Conservation (phyloP, 805 yeast genomes). For the Metschnikowia colocasiae region DNA sequence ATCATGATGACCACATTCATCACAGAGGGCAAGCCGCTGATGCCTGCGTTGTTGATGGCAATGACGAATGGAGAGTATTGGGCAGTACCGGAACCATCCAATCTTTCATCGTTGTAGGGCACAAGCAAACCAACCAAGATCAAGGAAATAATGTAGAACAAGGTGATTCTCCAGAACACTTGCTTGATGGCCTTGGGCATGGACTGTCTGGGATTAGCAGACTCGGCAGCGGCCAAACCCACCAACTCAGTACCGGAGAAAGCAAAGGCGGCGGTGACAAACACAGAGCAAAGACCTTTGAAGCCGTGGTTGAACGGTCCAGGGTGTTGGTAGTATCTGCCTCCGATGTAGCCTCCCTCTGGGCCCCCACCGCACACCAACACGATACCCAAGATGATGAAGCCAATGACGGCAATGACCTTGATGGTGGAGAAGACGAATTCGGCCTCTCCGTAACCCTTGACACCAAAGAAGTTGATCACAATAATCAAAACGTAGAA, state of each 20-base stretch:
- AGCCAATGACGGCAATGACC: conserved; percentile 58
- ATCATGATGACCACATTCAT: conserved; percentile 41
- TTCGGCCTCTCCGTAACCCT: conserved; percentile 51
- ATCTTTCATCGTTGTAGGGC: conserved; percentile 28
- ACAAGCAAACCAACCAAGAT: conserved; percentile 40
- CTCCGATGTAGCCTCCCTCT: conserved; percentile 37
- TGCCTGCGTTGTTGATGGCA: conserved; percentile 40
- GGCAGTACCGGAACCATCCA: conserved; percentile 30
- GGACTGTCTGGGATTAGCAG: conserved; percentile 35
- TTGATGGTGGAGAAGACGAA: conserved; percentile 64
- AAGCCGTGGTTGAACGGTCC: conserved; percentile 36
- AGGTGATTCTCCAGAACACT: conserved; percentile 40
- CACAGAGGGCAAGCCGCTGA: conserved; percentile 39
- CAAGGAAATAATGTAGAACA: conserved; percentile 40
- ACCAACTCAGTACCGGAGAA: conserved; percentile 43
- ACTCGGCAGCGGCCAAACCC: conserved; percentile 38
- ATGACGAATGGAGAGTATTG: conserved; percentile 39
- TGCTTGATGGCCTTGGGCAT: conserved; percentile 42
- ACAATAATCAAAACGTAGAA: conserved; percentile 48
- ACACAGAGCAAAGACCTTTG: conserved; percentile 39
- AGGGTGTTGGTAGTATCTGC: conserved; percentile 35
- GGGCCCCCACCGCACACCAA: conserved; percentile 48
- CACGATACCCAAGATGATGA: conserved; percentile 52
- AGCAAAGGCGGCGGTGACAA: conserved; percentile 40
- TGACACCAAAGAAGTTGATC: conserved; percentile 18